Evolutionary conservation across 2,329 filamentous ascomycete genomes (phyloP).

Genomic region (Nemania abortiva): DNA sequence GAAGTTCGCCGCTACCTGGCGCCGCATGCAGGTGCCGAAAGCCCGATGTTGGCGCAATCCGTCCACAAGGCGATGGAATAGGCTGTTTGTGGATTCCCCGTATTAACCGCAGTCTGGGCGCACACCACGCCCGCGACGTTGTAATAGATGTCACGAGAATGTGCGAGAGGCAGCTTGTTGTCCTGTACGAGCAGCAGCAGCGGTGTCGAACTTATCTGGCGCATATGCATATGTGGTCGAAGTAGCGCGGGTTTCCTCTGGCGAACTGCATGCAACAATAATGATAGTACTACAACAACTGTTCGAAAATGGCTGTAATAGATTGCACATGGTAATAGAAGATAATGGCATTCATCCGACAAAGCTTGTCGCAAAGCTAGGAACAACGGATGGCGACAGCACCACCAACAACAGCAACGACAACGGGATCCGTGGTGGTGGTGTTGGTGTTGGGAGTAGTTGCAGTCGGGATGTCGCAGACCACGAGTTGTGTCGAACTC

Average conservation of each 20-base stretch:
- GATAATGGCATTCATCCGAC: background rate
- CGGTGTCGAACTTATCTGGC: constrained; percentile 44
- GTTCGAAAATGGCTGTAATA: constrained; percentile 37
- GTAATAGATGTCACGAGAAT: constrained; percentile 39
- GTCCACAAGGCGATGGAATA: background rate
- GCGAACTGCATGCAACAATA: constrained; percentile 12
- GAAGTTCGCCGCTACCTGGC: constrained; percentile 28
- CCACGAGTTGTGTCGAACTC: constrained; percentile 22
- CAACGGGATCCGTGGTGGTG: too few species aligned
- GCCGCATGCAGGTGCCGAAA: constrained; percentile 22
- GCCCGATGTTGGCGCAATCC: constrained; percentile 12
- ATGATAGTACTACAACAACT: constrained; percentile 29
- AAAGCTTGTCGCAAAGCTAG: constrained; percentile 24
- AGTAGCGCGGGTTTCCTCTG: constrained; percentile 38
- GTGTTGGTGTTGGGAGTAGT: background rate
- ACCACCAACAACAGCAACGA: constrained; percentile 8
- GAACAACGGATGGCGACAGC: background rate
- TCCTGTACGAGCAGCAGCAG: constrained; percentile 41
- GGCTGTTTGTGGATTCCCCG: background rate
- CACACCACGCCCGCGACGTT: background rate
- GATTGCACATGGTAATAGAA: constrained; percentile 42
- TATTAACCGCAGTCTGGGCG: constrained; percentile 1
- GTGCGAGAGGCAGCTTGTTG: constrained; percentile 44
- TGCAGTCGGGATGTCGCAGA: constrained; percentile 27
- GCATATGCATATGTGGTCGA: constrained; percentile 47